Evolutionary conservation across 1,284 basidiomycete genomes (phyloP), one percentile per base, ranked within the genome.

Genomic region (Sporisorium exsertum): DNA sequence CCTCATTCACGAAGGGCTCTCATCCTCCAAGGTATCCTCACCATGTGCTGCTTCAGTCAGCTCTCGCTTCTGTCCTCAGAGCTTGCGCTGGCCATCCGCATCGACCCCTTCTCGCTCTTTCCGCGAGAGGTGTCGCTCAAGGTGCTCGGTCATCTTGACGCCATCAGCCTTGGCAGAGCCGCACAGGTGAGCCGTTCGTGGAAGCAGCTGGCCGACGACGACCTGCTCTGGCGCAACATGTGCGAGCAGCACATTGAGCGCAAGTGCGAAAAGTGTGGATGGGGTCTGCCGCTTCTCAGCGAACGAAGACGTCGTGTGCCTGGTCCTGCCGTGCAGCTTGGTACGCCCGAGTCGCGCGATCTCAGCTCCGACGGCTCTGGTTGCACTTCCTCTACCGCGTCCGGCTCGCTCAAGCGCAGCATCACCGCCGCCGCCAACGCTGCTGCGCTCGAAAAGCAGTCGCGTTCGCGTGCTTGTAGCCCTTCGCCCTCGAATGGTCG

Each of bases 11-110:
- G 94, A 37, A 90, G 96, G 45, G 93, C 93, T 45, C 90, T 99
- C 82, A 98, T 99, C 83, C 91, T 99, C 51, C 94, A 94, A 82
- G 96, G 96, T 33, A 90, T 99, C 67, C 91, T 99, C 79, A 98
- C 97, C n/a, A 99, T 99, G 94, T 99, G 96, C 86, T 99, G 96
- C 87, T 98, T 97, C 88, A 94, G 94, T 43, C 96, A 98, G 83
- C 91, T 99, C n/a, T 97, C 96, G 24, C 92, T 98, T 62, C 91
- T 99, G 54, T 93, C 94, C 16, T 94, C 97, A 72, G 93, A 95
- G 64, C 91, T 99, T 63, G 89, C 91, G 26, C 91, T 93, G 76
- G 91, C 97, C 72, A 97, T 97, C 85, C 92, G 96, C 72, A 83
- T 85, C 57, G 97, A 99, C 86, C 97, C 97, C 10, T 96, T 99